A percentile compares a stretch with the other conserved stretches of the same genome.
phyloP scores from a whole-genome alignment of 306 rosid species.

The Hylodesmum podocarpum region DNA sequence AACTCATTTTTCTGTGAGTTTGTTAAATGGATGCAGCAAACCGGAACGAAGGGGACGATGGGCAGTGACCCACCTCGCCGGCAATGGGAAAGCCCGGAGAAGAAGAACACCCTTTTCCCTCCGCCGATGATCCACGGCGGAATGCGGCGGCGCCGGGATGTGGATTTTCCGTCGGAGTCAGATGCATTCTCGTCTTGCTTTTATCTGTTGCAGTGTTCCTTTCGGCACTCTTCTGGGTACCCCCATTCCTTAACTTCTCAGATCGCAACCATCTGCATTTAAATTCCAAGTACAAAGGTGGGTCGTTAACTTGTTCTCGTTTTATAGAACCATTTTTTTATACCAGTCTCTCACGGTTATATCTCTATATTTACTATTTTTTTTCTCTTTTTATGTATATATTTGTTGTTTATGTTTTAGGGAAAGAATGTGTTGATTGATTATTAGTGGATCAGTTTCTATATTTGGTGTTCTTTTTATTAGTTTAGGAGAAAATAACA shows the following conservation, averaged over 20 bases:
- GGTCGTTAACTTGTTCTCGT: not conserved
- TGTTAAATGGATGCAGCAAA: slow-evolving; percentile 46
- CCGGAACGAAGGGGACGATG: slow-evolving; percentile 38
- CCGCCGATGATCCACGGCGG: slow-evolving; percentile 33
- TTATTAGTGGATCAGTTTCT: slow-evolving; percentile 43
- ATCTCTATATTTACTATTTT: not conserved
- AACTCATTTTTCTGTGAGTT: not conserved
- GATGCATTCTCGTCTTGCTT: slow-evolving; percentile 63
- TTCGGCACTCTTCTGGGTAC: slow-evolving; percentile 72
- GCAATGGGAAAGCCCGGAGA: slow-evolving; percentile 80
- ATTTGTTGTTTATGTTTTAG: no score
- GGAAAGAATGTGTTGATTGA: not conserved
- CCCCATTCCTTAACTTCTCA: slow-evolving; percentile 55
- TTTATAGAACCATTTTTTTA: not conserved
- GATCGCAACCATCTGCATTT: slow-evolving; percentile 63
- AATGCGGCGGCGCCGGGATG: slow-evolving; percentile 32
- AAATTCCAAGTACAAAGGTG: slow-evolving; percentile 63
- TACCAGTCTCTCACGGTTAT: not conserved
- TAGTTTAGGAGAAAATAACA: slow-evolving; percentile 16
- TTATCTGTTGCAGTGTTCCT: slow-evolving; percentile 61
- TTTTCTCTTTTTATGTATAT: not conserved
- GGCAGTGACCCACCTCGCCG: slow-evolving; percentile 44
- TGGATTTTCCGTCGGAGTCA: slow-evolving; percentile 38
- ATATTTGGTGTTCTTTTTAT: not conserved
- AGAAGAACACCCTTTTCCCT: slow-evolving; percentile 36